These are phyloP conservation scores for Suhomyces emberorum DNA, from an alignment of 805 yeast genomes.

Conservation along the genomic window DNA sequence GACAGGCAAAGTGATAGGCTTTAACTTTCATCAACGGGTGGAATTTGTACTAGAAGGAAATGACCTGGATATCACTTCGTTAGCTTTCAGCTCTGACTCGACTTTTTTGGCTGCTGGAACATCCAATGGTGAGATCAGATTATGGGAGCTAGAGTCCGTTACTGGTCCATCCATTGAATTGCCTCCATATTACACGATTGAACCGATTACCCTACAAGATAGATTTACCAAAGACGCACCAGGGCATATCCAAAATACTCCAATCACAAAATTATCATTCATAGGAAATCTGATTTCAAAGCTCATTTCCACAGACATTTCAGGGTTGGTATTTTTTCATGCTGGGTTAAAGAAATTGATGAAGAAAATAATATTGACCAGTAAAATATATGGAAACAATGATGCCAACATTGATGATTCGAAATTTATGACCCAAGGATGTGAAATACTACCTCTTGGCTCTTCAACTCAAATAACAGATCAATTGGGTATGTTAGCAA, in stretches of 20 bases:
- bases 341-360: slow-evolving; percentile 57
- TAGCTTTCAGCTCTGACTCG: slow-evolving; percentile 67
- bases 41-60: slow-evolving; percentile 39
- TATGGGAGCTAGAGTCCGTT: slow-evolving; percentile 65
- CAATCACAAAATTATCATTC: slow-evolving; percentile 26
- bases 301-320: slow-evolving; percentile 29
- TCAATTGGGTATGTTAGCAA: slow-evolving; percentile 54
- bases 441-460: slow-evolving; percentile 60
- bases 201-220: slow-evolving; percentile 23
- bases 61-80: slow-evolving; percentile 46
- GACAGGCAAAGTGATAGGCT: slow-evolving; percentile 61
- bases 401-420: slow-evolving; percentile 18
- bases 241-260: slow-evolving; percentile 27
- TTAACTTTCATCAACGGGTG: slow-evolving; percentile 64
- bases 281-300: slow-evolving; percentile 26
- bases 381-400: slow-evolving; percentile 50
- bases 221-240: slow-evolving; percentile 20
- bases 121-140: slow-evolving; percentile 55
- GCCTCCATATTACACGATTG: slow-evolving; percentile 13
- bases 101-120: slow-evolving; percentile 68
- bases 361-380: slow-evolving; percentile 46
- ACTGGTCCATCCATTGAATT: slow-evolving; percentile 30
- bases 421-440: slow-evolving; percentile 22
- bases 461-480: slow-evolving; percentile 53
- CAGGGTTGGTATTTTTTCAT: slow-evolving; percentile 56